These are phyloP conservation scores for Dicorynia guianensis DNA, from an alignment of 306 rosid genomes.

Conservation along the genomic window DNA sequence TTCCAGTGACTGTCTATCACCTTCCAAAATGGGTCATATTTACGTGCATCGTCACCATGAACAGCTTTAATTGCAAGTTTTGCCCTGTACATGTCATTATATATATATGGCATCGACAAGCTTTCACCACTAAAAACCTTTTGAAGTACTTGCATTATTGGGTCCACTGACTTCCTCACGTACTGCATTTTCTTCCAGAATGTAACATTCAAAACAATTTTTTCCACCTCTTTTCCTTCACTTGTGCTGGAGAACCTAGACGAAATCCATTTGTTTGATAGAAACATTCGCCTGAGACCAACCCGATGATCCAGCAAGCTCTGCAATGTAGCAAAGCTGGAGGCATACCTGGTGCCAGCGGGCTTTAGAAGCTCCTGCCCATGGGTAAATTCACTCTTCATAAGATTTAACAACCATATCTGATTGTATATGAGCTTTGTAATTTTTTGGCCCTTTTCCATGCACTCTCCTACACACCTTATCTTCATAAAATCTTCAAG, in stretches of 20 bases:
- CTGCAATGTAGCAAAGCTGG: conserved; percentile 84
- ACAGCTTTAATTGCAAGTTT: conserved; percentile 76
- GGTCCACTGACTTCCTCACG: conserved; percentile 78
- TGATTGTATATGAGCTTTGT: conserved; percentile 84
- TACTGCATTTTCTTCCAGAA: conserved; percentile 91
- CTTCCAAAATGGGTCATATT: conserved; percentile 87
- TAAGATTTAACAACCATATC: conserved; percentile 80
- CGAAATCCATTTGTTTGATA: conserved; percentile 85
- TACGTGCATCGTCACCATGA: conserved; percentile 74
- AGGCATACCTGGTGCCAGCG: conserved; percentile 65
- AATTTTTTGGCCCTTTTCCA: conserved; percentile 81
- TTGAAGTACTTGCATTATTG: conserved; percentile 80
- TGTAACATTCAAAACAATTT: conserved; percentile 61
- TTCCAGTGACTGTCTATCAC: conserved; percentile 84
- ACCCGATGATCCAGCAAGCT: conserved; percentile 79
- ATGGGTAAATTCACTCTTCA: conserved; percentile 81
- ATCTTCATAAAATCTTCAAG: conserved; percentile 86
- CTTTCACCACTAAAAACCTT: conserved; percentile 68
- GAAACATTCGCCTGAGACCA: conserved; percentile 76
- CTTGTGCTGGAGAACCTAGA: conserved; percentile 67
- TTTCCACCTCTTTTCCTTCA: conserved; percentile 90
- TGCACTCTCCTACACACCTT: conserved; percentile 83
- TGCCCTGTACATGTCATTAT: conserved; percentile 81
- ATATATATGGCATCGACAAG: conserved; percentile 82
- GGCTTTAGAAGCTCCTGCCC: conserved; percentile 85